Base-by-base conservation (phyloP, 768 basidiomycete species). In the Glaciozyma martinii region DNA sequence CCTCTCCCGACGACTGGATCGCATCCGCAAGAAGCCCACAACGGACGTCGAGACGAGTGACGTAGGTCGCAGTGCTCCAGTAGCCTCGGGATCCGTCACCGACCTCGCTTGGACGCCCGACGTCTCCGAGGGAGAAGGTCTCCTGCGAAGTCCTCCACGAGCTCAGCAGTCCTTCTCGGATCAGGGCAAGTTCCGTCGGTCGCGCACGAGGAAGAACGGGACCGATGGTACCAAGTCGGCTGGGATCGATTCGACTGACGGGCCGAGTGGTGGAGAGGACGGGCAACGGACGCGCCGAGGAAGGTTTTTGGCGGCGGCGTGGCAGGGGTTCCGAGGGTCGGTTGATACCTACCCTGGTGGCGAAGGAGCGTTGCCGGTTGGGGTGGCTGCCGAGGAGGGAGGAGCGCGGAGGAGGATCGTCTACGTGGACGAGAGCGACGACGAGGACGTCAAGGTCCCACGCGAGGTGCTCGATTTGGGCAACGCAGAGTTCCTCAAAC, bases 401-500 rank as follows among this genome's bases (percentile, higher is more conserved):
- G 33, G 30, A 40, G 37, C 42, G 21, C n/a, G 56, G 29, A 21
- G 40, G 19, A 29, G 60, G 33, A 42, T 21, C 27, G n/a, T 54
- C 15, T 16, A 18, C 32, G 54, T 29, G n/a, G 30, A 37, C 12
- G 61, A 62, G 30, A 56, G 55, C 46, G 61, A 62, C 9, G 61
- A 37, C 18, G 60, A 61, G 32, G 42, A 46, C 32, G 2, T 18
- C 29, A 32, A 27, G 53, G 42, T 27, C 33, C 54, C 43, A 12
- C 8, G 61, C 7, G 61, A 62, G 54, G 53, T 55, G 12, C 29
- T 62, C 29, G 61, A 62, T 21, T 44, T 62, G 12, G 9, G 18
- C 43, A 54, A 62, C 32, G 61, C 56, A 5, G 61, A 62, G 10
- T 56, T 44, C 18, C 13, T 25, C 1, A 8, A 44, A 44, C 54